Evolutionary conservation across 2,329 filamentous ascomycete species (phyloP).

Genomic region (Diaporthe citriasiana): DNA sequence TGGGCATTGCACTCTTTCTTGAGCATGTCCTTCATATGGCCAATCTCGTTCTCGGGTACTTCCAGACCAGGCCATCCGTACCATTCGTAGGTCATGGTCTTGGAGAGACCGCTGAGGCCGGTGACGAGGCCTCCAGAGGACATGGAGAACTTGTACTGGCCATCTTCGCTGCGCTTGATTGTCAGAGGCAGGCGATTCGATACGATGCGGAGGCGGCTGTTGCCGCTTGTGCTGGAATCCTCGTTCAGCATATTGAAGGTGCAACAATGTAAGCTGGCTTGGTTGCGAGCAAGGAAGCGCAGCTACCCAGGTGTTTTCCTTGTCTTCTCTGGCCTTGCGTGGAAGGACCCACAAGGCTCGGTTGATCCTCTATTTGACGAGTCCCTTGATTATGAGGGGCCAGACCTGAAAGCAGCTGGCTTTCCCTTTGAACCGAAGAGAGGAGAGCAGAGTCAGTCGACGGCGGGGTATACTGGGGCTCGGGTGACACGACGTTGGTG

Average conservation of each 20-base stretch:
- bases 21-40: conserved; percentile 80
- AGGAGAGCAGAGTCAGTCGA: conserved; percentile 14
- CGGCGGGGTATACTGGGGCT: conserved; percentile 21
- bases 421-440: background rate
- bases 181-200: conserved; percentile 97
- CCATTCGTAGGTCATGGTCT: conserved; percentile 96
- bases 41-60: conserved; percentile 86
- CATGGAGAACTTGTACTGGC: conserved; percentile 94
- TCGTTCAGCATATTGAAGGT: conserved; percentile 35
- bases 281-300: background rate
- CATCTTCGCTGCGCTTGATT: conserved; percentile 93
- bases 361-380: background rate
- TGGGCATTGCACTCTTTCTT: conserved; percentile 91
- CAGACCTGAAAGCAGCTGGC: background rate
- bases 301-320: background rate
- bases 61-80: conserved; percentile 98
- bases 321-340: background rate
- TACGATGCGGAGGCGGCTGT: conserved; percentile 79
- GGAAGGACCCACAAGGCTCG: background rate
- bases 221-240: conserved; percentile 28
- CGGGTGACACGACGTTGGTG: background rate
- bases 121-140: conserved; percentile 97
- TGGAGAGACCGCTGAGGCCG: conserved; percentile 90
- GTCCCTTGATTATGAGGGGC: background rate
- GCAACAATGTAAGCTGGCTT: background rate